Conservation (phyloP, 225 moss, liverwort and hornwort genomes). For the Bryum argenteum region DNA sequence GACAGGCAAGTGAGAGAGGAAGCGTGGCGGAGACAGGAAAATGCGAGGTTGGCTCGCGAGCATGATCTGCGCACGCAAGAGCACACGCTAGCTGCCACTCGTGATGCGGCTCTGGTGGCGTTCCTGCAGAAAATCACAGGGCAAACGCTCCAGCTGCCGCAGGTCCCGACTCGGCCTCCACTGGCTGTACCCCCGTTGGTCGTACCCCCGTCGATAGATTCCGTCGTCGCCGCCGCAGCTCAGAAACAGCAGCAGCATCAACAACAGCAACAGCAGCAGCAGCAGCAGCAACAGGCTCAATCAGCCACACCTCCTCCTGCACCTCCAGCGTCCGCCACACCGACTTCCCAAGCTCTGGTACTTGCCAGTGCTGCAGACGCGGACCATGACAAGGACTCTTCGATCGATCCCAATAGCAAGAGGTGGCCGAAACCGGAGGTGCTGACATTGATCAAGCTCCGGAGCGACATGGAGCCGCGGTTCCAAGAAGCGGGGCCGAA, state of each 20-base stretch:
- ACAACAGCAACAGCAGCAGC: not conserved
- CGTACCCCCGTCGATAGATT: conserved; percentile 38
- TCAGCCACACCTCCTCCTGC: conserved; percentile 5
- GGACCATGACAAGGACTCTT: conserved; percentile 59
- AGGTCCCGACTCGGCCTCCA: conserved; percentile 46
- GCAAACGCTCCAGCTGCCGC: conserved; percentile 83
- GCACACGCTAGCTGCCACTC: conserved; percentile 72
- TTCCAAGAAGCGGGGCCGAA: conserved; percentile 99
- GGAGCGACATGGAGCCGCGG: conserved; percentile 88
- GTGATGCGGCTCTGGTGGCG: conserved; percentile 88
- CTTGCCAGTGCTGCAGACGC: conserved; percentile 43
- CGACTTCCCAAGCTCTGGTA: conserved; percentile 36
- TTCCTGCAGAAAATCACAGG: conserved; percentile 92
- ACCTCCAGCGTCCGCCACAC: not conserved
- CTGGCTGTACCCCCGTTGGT: conserved; percentile 13
- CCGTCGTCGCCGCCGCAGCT: conserved; percentile 39
- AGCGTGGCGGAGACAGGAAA: conserved; percentile 88
- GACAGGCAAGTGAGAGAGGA: conserved; percentile 84
- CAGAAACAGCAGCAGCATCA: conserved; percentile 14
- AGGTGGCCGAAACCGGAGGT: conserved; percentile 98
- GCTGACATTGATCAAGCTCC: conserved; percentile 79
- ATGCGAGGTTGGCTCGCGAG: conserved; percentile 71
- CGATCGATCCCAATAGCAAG: conserved; percentile 88
- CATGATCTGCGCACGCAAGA: conserved; percentile 90
- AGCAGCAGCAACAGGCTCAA: conserved; percentile 21